Percentiles rank a stretch among this genome's conserved stretches.
Evolutionary conservation across 2,329 filamentous ascomycete species (phyloP).

Genomic region (Aspergillus terreus): DNA sequence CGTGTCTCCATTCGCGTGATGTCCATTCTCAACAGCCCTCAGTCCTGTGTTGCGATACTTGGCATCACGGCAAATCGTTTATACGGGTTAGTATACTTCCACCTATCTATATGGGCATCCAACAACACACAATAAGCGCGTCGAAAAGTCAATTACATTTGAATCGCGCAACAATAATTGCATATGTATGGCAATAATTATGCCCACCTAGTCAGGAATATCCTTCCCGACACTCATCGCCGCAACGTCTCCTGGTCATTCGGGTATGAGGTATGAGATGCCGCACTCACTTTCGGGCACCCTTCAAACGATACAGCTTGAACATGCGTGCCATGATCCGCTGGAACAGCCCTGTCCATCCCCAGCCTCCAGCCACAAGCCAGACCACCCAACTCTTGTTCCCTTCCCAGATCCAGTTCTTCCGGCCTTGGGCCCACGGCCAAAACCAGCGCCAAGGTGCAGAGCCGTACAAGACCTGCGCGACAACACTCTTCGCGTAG

Average conservation of each 20-base stretch:
- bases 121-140: neutral
- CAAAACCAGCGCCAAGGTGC: conserved; percentile 49
- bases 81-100: conserved; percentile 7
- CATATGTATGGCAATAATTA: neutral
- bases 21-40: neutral
- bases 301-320: conserved; percentile 46
- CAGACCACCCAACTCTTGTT: conserved; percentile 50
- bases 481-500: conserved; percentile 55
- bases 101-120: neutral
- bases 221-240: neutral
- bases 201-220: neutral
- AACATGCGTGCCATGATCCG: conserved; percentile 50
- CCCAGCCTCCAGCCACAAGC: conserved; percentile 48
- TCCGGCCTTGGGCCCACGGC: conserved; percentile 38
- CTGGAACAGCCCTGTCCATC: conserved; percentile 39
- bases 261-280: neutral
- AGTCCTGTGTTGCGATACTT: neutral
- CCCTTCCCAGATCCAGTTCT: conserved; percentile 48
- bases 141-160: no score
- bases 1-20: neutral
- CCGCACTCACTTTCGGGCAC: conserved; percentile 9
- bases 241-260: neutral
- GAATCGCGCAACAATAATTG: no score
- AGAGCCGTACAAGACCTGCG: conserved; percentile 47
- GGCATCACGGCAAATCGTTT: conserved; percentile 15